A percentile compares a stretch with the other conserved stretches of the same genome.
These are phyloP conservation scores for Neoscytalidium dimidiatum DNA, from an alignment of 2,329 filamentous ascomycete species.

Conservation along the genomic window DNA sequence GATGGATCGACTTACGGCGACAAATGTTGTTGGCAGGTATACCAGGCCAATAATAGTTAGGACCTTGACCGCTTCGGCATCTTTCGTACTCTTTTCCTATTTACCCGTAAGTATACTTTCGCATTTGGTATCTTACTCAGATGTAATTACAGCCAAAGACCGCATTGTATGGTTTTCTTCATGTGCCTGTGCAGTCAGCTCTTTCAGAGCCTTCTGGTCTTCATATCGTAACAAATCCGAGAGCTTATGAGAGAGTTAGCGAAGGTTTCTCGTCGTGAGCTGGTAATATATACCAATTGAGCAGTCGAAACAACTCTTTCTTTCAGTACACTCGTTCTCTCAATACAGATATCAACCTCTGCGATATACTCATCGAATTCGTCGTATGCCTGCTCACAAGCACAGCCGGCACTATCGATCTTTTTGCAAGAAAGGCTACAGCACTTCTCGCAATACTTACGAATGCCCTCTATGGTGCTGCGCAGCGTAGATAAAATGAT, in stretches of 20 bases:
- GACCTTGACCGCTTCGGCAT: neutral
- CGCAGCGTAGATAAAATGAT: slow-evolving; percentile 16
- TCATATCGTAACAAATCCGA: slow-evolving; percentile 21
- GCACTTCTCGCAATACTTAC: neutral
- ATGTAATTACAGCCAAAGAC: slow-evolving; percentile 2
- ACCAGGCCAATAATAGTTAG: slow-evolving; percentile 4
- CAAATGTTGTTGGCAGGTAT: neutral
- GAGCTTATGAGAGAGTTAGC: no score
- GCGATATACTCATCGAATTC: neutral
- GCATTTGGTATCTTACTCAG: no score
- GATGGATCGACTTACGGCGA: neutral
- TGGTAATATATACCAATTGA: slow-evolving; percentile 4
- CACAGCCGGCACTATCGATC: neutral
- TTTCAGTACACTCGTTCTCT: neutral
- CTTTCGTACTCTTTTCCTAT: slow-evolving; percentile 1
- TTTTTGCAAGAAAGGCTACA: neutral
- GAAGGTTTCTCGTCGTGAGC: neutral
- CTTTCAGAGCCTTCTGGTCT: slow-evolving; percentile 15
- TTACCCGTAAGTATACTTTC: no score
- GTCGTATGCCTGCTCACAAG: neutral
- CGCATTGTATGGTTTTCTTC: neutral
- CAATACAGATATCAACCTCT: neutral
- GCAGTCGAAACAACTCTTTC: neutral
- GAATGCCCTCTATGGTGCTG: neutral
- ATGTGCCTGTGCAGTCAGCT: neutral